Conservation (phyloP, 345 rosid species). For the Hibiscus syriacus region DNA sequence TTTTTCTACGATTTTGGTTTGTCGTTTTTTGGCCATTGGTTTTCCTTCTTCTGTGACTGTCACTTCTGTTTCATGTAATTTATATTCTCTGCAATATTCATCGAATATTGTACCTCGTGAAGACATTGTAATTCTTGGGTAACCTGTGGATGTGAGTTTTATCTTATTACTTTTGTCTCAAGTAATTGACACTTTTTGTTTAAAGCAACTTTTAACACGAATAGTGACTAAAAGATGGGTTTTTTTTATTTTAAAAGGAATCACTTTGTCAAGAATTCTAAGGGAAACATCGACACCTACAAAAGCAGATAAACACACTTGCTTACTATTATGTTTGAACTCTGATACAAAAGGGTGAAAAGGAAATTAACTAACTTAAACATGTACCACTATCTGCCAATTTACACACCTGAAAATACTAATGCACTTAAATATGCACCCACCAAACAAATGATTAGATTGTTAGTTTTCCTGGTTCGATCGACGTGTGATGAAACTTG, state of each 20-base stretch:
- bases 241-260: too few relatives aligned
- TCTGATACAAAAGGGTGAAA: neutral
- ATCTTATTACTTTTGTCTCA: neutral
- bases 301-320: neutral
- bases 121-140: too few relatives aligned
- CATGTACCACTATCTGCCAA: constrained; percentile 15
- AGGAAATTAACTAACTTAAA: neutral
- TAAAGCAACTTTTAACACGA: too few relatives aligned
- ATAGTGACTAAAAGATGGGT: too few relatives aligned
- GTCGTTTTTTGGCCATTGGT: neutral
- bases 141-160: too few relatives aligned
- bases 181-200: neutral
- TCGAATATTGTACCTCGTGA: too few relatives aligned
- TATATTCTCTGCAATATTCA: too few relatives aligned
- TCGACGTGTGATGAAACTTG: neutral
- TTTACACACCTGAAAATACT: constrained; percentile 9
- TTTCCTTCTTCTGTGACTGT: too few relatives aligned
- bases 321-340: neutral
- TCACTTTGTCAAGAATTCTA: too few relatives aligned
- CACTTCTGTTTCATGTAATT: too few relatives aligned
- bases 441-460: constrained; percentile 2
- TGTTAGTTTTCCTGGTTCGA: constrained; percentile 2
- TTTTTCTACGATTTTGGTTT: neutral
- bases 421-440: constrained; percentile 12
- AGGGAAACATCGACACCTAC: neutral